Evolutionary conservation across 768 basidiomycete genomes (phyloP).

Genomic region (Coprinellus micaceus): DNA sequence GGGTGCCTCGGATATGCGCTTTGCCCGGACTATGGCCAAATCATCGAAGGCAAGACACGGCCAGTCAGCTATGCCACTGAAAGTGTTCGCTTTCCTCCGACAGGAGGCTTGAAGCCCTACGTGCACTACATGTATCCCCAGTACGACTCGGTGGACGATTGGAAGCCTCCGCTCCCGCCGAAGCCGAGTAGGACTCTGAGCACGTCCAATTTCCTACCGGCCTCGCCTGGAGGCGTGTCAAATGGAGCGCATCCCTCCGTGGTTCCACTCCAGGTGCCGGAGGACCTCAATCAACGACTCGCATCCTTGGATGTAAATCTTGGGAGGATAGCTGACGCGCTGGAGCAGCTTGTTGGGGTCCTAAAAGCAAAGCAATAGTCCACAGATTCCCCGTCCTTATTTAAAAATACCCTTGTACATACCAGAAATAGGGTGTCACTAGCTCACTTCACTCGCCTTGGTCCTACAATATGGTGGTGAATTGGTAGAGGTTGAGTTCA

Average conservation of each 20-base stretch:
- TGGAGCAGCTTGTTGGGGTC: slow-evolving; percentile 30
- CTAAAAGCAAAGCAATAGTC: slow-evolving; percentile 2
- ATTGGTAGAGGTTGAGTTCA: too few relatives aligned
- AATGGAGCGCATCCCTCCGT: not conserved
- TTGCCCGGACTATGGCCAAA: slow-evolving; percentile 34
- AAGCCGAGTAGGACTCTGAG: slow-evolving; percentile 17
- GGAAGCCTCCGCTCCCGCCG: slow-evolving; percentile 27
- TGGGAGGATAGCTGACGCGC: slow-evolving; percentile 32
- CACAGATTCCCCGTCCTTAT: too few relatives aligned
- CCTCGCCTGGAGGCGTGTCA: slow-evolving; percentile 1
- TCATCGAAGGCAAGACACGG: slow-evolving; percentile 21
- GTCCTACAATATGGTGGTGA: too few relatives aligned
- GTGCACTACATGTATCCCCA: slow-evolving; percentile 14
- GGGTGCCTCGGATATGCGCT: slow-evolving; percentile 33
- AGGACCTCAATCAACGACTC: slow-evolving; percentile 26
- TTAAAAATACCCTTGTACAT: too few relatives aligned
- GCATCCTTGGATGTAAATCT: slow-evolving; percentile 34
- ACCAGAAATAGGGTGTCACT: too few relatives aligned
- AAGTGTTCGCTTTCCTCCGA: slow-evolving; percentile 23
- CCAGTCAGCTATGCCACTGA: slow-evolving; percentile 35
- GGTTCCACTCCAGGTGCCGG: slow-evolving; percentile 17
- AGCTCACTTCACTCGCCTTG: too few relatives aligned
- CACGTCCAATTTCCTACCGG: not conserved
- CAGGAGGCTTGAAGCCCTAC: slow-evolving; percentile 18
- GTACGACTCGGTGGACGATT: slow-evolving; percentile 35